Conservation (phyloP, 495 filamentous ascomycete genomes). For the Neurospora pannonica region DNA sequence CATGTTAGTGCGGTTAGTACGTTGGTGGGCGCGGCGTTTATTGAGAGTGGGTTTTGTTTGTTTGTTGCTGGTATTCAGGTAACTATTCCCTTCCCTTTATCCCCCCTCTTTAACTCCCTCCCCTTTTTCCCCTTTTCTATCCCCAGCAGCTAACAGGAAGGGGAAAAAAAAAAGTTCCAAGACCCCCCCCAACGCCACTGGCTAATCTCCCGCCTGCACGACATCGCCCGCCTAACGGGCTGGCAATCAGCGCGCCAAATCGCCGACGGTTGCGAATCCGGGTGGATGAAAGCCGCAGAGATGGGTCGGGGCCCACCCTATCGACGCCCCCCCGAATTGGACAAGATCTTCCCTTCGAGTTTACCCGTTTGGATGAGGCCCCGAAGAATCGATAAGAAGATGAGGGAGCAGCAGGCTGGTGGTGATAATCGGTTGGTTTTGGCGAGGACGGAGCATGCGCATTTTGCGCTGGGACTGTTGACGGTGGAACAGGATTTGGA, state of each 20-base stretch:
- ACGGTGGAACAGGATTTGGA: conserved; percentile 44
- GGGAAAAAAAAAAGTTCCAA: conserved; percentile 49
- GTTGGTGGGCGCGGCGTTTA: conserved; percentile 68
- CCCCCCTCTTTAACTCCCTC: not conserved
- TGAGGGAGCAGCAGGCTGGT: conserved; percentile 26
- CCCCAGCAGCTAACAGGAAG: too few relatives aligned
- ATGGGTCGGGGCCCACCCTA: conserved; percentile 71
- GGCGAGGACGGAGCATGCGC: conserved; percentile 38
- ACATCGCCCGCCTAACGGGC: conserved; percentile 72
- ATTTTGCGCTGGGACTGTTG: conserved; percentile 45
- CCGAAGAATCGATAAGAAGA: conserved; percentile 31
- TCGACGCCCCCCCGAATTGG: conserved; percentile 34
- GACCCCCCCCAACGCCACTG: conserved; percentile 63
- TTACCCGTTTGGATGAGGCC: conserved; percentile 28
- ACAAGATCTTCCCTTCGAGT: conserved; percentile 20
- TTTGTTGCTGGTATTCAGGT: conserved; percentile 77
- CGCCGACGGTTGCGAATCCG: conserved; percentile 70
- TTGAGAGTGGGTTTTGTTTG: conserved; percentile 66
- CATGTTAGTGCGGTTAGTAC: conserved; percentile 58
- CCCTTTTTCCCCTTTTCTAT: not conserved
- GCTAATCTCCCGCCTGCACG: conserved; percentile 60
- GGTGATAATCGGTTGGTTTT: conserved; percentile 30
- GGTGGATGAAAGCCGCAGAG: conserved; percentile 65
- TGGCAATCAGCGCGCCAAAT: conserved; percentile 78
- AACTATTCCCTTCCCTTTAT: too few relatives aligned